Conservation (phyloP, 2,329 filamentous ascomycete genomes). For the Blumeria hordei region DNA sequence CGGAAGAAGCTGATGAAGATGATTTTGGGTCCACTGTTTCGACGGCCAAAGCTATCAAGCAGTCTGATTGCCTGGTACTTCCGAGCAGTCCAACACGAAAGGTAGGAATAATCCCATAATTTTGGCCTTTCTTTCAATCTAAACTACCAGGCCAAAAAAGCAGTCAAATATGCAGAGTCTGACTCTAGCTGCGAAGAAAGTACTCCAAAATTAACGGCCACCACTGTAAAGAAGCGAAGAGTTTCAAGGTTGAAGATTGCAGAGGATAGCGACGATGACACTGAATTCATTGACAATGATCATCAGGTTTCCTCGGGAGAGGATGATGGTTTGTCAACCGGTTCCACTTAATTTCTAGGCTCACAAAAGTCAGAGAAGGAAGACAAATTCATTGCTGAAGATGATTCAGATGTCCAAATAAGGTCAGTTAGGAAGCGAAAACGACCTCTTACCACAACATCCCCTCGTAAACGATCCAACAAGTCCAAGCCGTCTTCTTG, state of each 20-base stretch:
- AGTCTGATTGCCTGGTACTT: conserved; percentile 19
- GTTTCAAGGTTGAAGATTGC: conserved; percentile 33
- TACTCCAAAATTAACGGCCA: conserved; percentile 18
- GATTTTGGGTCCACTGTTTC: conserved; percentile 22
- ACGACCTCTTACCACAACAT: conserved; percentile 26
- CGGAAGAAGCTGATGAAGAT: conserved; percentile 23
- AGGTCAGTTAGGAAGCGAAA: conserved; percentile 40
- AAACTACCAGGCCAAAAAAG: conserved; percentile 27
- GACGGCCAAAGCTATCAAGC: conserved; percentile 20
- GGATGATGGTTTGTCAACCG: conserved; percentile 24
- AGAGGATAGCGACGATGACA: conserved; percentile 43
- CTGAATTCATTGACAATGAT: conserved; percentile 37
- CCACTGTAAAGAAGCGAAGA: conserved; percentile 17
- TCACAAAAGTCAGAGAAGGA: conserved; percentile 30
- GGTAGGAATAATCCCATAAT: conserved; percentile 22
- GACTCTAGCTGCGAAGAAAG: conserved; percentile 60
- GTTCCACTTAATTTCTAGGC: conserved; percentile 2
- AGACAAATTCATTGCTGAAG: conserved; percentile 61
- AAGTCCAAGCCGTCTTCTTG: conserved; percentile 21
- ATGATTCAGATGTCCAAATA: conserved; percentile 51
- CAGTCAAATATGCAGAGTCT: conserved; percentile 65
- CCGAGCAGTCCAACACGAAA: conserved; percentile 59
- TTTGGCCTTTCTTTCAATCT: background rate
- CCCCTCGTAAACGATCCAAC: conserved; percentile 37
- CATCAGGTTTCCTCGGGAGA: conserved; percentile 31